Evolutionary conservation across 441 rosid species (phyloP).

Genomic region (Corymbia calophylla): DNA sequence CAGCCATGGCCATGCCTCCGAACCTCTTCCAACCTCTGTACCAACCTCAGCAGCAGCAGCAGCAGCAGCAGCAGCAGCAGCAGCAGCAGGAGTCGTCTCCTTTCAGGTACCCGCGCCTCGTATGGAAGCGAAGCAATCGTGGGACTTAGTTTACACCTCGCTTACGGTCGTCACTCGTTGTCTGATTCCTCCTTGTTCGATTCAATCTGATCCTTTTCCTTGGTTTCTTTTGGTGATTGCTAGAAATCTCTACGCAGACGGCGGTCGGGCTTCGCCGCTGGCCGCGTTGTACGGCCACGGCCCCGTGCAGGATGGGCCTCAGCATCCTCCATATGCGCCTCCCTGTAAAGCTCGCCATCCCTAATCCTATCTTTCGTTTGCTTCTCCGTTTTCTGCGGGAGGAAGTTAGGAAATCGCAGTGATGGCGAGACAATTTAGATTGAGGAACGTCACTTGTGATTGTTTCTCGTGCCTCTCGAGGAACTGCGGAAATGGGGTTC

Average conservation of each 20-base stretch:
- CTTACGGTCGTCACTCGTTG: background rate
- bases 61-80: background rate
- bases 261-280: constrained; percentile 43
- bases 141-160: background rate
- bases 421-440: background rate
- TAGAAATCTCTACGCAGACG: constrained; percentile 39
- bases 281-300: constrained; percentile 21
- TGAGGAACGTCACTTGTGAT: background rate
- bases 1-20: background rate
- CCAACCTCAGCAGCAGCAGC: background rate
- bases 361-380: background rate
- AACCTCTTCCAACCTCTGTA: background rate
- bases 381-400: background rate
- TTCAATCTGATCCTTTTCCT: background rate
- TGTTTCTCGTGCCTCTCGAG: background rate
- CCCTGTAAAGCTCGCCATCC: constrained; percentile 39
- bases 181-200: background rate
- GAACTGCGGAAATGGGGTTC: background rate
- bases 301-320: constrained; percentile 55
- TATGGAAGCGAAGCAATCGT: background rate
- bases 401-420: background rate
- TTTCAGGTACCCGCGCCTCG: background rate
- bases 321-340: constrained; percentile 82
- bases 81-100: background rate
- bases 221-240: background rate